Conservation (phyloP, 2,329 filamentous ascomycete species). For the Calonectria montana region DNA sequence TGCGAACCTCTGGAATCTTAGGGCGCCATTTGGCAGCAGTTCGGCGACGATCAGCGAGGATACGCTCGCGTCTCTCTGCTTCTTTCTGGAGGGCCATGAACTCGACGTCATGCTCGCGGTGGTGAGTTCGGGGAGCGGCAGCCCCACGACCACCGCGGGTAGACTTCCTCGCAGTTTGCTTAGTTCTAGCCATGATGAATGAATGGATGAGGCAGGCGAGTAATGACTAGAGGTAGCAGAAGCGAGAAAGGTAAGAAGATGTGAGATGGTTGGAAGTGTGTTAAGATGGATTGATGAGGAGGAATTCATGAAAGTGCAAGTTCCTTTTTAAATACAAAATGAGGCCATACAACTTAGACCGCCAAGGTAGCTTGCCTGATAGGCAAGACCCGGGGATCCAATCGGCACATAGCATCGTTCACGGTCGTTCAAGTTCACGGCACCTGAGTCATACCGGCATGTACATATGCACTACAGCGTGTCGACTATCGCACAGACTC, state of each 20-base stretch:
- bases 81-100: constrained; percentile 48
- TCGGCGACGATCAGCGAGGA: constrained; percentile 50
- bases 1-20: constrained; percentile 55
- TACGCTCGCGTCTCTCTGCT: constrained; percentile 50
- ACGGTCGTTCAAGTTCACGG: neutral
- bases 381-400: neutral
- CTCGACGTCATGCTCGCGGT: constrained; percentile 43
- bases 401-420: neutral
- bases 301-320: neutral
- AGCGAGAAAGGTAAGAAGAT: neutral
- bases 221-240: neutral
- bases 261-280: neutral
- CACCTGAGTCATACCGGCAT: neutral
- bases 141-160: constrained; percentile 25
- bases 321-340: neutral
- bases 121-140: neutral
- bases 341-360: neutral
- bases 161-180: constrained; percentile 4
- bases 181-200: constrained; percentile 31
- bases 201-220: neutral
- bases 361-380: neutral
- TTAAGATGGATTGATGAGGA: neutral
- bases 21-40: constrained; percentile 52
- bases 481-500: neutral
- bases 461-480: neutral